Evolutionary conservation across 305 asterid genomes (phyloP).

Genomic region (Solanum aculeatissimum): DNA sequence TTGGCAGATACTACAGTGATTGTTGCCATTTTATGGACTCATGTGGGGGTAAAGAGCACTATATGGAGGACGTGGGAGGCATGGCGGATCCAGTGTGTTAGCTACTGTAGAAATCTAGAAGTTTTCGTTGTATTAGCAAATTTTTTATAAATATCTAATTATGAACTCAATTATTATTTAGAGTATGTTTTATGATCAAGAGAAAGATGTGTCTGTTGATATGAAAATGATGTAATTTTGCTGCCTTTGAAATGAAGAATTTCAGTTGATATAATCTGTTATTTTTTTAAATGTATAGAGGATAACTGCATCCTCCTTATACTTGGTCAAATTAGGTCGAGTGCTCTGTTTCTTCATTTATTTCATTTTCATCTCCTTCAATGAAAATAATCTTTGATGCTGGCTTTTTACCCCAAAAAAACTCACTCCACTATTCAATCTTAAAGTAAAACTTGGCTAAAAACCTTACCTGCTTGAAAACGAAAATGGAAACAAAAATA

Average conservation of each 20-base stretch:
- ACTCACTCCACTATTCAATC: no score
- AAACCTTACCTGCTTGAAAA: background rate
- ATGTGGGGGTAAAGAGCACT: background rate
- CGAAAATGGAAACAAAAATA: background rate
- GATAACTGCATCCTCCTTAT: background rate
- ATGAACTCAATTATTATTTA: background rate
- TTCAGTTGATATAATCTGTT: background rate
- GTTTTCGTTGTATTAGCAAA: background rate
- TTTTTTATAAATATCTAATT: background rate
- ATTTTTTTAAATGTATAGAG: background rate
- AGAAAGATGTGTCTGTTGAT: background rate
- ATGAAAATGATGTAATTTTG: background rate
- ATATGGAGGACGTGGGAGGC: background rate
- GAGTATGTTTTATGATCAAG: background rate
- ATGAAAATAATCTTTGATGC: no score
- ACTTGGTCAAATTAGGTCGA: background rate
- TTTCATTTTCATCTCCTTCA: no score
- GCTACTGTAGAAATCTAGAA: background rate
- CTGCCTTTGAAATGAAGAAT: background rate
- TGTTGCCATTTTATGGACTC: background rate
- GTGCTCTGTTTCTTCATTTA: no score
- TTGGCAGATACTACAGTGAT: background rate
- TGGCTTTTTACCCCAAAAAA: no score
- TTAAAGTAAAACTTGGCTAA: background rate
- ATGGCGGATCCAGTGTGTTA: background rate